A percentile compares a stretch with the other conserved stretches of the same genome.
Evolutionary conservation across 768 basidiomycete genomes (phyloP).

Genomic region (Tulasnella sp.): DNA sequence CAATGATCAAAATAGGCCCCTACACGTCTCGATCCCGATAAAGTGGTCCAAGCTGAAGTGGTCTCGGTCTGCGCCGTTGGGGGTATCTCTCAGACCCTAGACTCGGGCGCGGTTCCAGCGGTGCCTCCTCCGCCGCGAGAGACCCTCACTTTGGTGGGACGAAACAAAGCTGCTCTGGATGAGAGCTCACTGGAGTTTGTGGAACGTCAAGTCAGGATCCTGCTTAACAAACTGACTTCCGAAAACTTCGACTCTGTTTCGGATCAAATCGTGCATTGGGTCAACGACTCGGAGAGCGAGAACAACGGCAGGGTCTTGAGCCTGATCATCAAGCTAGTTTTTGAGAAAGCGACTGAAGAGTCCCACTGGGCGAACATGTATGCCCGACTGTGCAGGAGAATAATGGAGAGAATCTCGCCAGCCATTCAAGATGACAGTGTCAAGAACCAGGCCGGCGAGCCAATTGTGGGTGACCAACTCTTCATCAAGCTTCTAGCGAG

Average conservation of each 20-base stretch:
- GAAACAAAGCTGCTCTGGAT: not conserved
- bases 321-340: constrained; percentile 45
- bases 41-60: not conserved
- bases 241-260: constrained; percentile 48
- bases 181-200: constrained; percentile 38
- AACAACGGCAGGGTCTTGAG: constrained; percentile 45
- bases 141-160: constrained; percentile 44
- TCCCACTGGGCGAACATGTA: constrained; percentile 48
- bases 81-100: not conserved
- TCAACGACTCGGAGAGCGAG: constrained; percentile 43
- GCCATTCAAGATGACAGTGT: constrained; percentile 40
- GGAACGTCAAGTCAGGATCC: constrained; percentile 47
- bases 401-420: constrained; percentile 40
- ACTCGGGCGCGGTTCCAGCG: constrained; percentile 64
- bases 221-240: constrained; percentile 49
- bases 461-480: constrained; percentile 41
- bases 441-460: constrained; percentile 37
- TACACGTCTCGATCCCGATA: too few relatives aligned
- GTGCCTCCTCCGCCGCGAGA: constrained; percentile 79
- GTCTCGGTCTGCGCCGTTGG: not conserved
- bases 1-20: not conserved
- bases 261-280: constrained; percentile 46
- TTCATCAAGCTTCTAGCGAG: constrained; percentile 49
- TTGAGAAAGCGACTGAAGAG: constrained; percentile 51
- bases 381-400: constrained; percentile 43